These are phyloP conservation scores for Diaporthe nobilis DNA, from an alignment of 2,329 filamentous ascomycete genomes.

Conservation along the genomic window DNA sequence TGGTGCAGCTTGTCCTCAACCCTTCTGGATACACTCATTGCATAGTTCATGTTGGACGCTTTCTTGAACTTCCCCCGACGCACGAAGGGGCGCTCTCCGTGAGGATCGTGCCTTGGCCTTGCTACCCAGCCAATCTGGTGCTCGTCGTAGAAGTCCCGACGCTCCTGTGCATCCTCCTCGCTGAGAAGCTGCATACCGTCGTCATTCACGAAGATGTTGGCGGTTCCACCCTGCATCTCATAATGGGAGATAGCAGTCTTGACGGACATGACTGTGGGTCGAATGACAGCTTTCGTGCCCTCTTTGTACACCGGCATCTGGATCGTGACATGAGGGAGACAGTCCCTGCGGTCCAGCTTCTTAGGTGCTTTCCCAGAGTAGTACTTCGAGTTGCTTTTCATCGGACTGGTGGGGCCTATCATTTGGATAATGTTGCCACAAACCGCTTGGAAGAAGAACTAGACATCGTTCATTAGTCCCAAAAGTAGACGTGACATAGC, in stretches of 20 bases:
- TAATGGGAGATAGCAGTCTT: constrained; percentile 84
- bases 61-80: constrained; percentile 78
- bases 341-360: constrained; percentile 60
- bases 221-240: constrained; percentile 81
- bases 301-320: constrained; percentile 94
- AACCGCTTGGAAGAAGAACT: constrained; percentile 40
- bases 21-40: constrained; percentile 75
- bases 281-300: constrained; percentile 80
- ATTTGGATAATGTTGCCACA: constrained; percentile 34
- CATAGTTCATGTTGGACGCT: constrained; percentile 82
- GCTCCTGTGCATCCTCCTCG: constrained; percentile 58
- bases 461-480: constrained; percentile 60
- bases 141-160: constrained; percentile 70
- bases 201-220: constrained; percentile 84
- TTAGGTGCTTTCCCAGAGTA: constrained; percentile 80
- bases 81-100: constrained; percentile 65
- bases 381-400: constrained; percentile 83
- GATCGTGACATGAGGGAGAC: constrained; percentile 82
- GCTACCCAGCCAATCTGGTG: constrained; percentile 80
- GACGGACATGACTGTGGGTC: constrained; percentile 82
- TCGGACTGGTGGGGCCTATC: constrained; percentile 77
- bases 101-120: constrained; percentile 73
- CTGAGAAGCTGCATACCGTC: constrained; percentile 79
- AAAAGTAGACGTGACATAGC: constrained; percentile 64
- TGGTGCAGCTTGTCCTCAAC: constrained; percentile 77